phyloP scores from a whole-genome alignment of 371 early-diverging fungal species.

The Mucor mucedo region DNA sequence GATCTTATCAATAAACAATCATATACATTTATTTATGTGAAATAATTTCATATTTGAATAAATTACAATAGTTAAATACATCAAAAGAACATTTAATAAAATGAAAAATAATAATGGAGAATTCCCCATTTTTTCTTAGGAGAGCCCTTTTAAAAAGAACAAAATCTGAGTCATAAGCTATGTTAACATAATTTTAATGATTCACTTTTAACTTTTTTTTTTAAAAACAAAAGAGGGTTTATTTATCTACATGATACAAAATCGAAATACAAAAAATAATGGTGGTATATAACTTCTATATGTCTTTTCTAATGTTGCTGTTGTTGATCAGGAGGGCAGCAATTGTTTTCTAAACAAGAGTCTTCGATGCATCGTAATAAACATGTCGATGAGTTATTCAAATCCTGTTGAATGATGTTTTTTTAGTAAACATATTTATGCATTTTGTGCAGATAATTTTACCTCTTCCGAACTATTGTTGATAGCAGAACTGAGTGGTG shows the following conservation, averaged over 20 bases:
- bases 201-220: too few relatives aligned
- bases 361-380: slow-evolving; percentile 30
- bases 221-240: not conserved
- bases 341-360: slow-evolving; percentile 30
- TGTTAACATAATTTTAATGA: too few relatives aligned
- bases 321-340: slow-evolving; percentile 29
- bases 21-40: too few relatives aligned
- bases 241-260: slow-evolving; percentile 7
- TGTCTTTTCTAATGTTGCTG: slow-evolving; percentile 1
- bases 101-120: too few relatives aligned
- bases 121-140: too few relatives aligned
- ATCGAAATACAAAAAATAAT: slow-evolving; percentile 1
- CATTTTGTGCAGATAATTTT: slow-evolving; percentile 2
- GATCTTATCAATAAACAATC: too few relatives aligned
- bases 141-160: too few relatives aligned
- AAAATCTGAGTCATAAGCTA: too few relatives aligned
- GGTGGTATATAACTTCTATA: slow-evolving; percentile 4
- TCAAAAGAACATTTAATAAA: too few relatives aligned
- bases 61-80: too few relatives aligned
- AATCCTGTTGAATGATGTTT: slow-evolving; percentile 12
- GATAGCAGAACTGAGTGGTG: not conserved
- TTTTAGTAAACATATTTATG: not conserved
- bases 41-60: too few relatives aligned
- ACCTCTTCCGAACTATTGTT: slow-evolving; percentile 10
- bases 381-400: slow-evolving; percentile 27